Evolutionary conservation across 2,329 filamentous ascomycete species (phyloP).

Genomic region (Corinectria fuckeliana): DNA sequence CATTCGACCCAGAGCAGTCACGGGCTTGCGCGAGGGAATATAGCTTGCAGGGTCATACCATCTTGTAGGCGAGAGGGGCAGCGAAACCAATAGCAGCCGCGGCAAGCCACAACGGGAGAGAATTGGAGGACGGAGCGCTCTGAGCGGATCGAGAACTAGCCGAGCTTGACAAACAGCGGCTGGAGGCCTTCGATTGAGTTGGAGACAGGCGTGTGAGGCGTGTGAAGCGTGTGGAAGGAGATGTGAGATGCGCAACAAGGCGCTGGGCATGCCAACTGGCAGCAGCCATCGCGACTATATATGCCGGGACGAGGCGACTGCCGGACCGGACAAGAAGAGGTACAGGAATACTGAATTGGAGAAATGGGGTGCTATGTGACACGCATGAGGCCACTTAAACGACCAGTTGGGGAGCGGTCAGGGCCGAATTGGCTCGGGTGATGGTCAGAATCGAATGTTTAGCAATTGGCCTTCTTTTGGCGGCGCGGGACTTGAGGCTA

Average conservation of each 20-base stretch:
- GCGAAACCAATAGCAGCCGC: conserved; percentile 57
- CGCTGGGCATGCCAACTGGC: conserved; percentile 40
- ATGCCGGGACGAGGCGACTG: conserved; percentile 8
- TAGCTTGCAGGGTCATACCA: conserved; percentile 51
- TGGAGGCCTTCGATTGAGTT: conserved; percentile 37
- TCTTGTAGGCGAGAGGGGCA: conserved; percentile 62
- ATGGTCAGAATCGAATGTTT: conserved; percentile 41
- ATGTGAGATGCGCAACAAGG: conserved; percentile 39
- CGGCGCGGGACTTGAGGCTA: conserved; percentile 4
- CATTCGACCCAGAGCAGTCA: neutral
- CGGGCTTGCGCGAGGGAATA: neutral
- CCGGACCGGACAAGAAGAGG: conserved; percentile 10
- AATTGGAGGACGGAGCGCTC: conserved; percentile 26
- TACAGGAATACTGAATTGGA: conserved; percentile 21
- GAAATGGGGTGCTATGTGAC: conserved; percentile 32
- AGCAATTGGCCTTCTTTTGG: conserved; percentile 31
- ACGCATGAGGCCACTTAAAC: conserved; percentile 34
- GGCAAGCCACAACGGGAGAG: conserved; percentile 40
- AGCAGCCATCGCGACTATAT: conserved; percentile 43
- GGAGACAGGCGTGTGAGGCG: conserved; percentile 31
- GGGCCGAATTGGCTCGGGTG: conserved; percentile 34
- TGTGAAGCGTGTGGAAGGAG: conserved; percentile 33
- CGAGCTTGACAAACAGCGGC: conserved; percentile 38
- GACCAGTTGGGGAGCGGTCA: conserved; percentile 29
- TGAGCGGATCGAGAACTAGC: conserved; percentile 27